Evolutionary conservation across 2,329 filamentous ascomycete species (phyloP), one percentile per base, ranked within the genome.

Genomic region (Botrytis deweyae): DNA sequence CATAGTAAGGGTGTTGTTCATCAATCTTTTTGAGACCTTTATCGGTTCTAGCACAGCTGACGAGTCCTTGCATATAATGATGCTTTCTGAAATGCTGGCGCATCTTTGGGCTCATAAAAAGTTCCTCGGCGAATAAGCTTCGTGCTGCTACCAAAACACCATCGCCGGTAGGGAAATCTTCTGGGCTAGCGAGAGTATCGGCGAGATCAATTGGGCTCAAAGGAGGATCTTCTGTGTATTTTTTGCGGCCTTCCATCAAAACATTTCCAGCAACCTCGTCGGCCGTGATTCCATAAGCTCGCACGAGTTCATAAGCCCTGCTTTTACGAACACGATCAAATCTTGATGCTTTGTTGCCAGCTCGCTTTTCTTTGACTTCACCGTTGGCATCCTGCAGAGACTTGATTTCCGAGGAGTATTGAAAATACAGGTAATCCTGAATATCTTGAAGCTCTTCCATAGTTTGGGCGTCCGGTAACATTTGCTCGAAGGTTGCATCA

Each of bases 381-480:
- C 88, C 86, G 59, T 90, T 87, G 75, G 90, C 87, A 29, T 89
- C 85, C 22, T 91, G 89, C 66, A 97, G 83, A 76, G 98, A 95
- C 81, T 93, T 95, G 67, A 98, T 86, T 81, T 97, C 90, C 4
- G 90, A 86, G 7, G 93, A 90, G 79, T 98, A 98, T 80, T 95
- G 92, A 83, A 99, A 99, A 80, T 98, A 94, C 71, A 98, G 86
- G 79, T 98, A 98, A 80, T 99, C 96, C 81, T 98, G 95, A 36
- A 99, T 84, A 82, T 99, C 96, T 81, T 99, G 96, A 29, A 99
- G 87, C 81, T 99, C 96, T 81, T 99, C 96, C 87, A 98, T 95
- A 0, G 92, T 95, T 7, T 89, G 89, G 4, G 95, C 94, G 74
- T 90, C 87, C 0, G 88, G 87, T n/a, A 96, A 88, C 87, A 98